These are phyloP conservation scores for Venturia nashicola DNA, from an alignment of 2,329 filamentous ascomycete genomes.

Conservation along the genomic window DNA sequence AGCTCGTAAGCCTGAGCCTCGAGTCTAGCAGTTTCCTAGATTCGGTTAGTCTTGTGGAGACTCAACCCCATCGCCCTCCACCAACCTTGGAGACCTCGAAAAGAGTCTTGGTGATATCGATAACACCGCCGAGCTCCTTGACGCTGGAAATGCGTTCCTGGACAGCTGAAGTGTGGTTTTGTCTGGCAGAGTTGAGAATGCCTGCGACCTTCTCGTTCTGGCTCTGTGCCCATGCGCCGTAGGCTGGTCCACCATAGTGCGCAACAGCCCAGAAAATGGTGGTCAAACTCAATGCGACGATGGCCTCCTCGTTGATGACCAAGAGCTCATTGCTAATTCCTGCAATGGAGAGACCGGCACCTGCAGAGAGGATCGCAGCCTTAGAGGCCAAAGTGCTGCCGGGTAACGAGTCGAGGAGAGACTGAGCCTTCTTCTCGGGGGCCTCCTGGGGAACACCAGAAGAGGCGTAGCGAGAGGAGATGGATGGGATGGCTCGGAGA, in stretches of 20 bases:
- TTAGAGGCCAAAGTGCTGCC: conserved; percentile 90
- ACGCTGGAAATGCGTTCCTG: conserved; percentile 90
- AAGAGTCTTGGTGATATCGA: conserved; percentile 92
- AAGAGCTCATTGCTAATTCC: conserved; percentile 99
- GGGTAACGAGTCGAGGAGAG: conserved; percentile 83
- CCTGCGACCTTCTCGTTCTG: conserved; percentile 88
- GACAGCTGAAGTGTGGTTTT: conserved; percentile 91
- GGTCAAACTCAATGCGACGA: conserved; percentile 84
- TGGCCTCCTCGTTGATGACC: conserved; percentile 97
- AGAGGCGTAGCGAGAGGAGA: conserved; percentile 61
- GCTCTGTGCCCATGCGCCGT: conserved; percentile 80
- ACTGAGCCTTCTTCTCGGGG: conserved; percentile 94
- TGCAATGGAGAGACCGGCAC: conserved; percentile 80
- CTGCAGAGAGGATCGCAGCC: conserved; percentile 90
- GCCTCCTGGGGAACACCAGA: conserved; percentile 65
- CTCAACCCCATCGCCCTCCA: not conserved
- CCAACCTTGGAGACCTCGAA: conserved; percentile 95
- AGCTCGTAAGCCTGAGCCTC: conserved; percentile 95
- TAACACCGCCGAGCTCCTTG: conserved; percentile 84
- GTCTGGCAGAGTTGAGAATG: conserved; percentile 87
- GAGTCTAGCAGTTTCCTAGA: conserved; percentile 86
- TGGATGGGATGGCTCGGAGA: conserved; percentile 61
- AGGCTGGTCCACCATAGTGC: conserved; percentile 86
- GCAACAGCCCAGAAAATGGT: conserved; percentile 86
- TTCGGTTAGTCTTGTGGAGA: conserved; percentile 16